Conservation (phyloP, 768 basidiomycete genomes). For the Lentinula boryana region DNA sequence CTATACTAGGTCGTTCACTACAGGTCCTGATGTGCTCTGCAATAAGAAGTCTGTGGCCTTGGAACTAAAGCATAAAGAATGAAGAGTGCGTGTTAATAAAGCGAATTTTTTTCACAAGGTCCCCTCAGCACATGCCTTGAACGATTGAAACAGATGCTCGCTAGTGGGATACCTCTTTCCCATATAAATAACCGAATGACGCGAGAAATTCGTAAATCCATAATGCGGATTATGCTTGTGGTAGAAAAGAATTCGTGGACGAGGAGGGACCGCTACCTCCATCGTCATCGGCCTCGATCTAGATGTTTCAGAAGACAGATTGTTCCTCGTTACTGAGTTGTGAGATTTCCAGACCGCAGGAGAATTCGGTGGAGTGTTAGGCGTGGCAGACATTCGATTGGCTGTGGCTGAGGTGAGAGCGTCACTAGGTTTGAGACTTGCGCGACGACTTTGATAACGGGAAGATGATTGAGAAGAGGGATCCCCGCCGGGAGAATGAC, state of each 20-base stretch:
- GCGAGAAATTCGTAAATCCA: constrained; percentile 71
- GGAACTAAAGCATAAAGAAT: constrained; percentile 36
- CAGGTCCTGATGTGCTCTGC: constrained; percentile 67
- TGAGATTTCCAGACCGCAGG: constrained; percentile 1
- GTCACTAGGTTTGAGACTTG: not conserved
- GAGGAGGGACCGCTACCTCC: constrained; percentile 3
- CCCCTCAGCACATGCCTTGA: constrained; percentile 40
- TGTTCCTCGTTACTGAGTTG: not conserved
- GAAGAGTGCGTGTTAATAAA: not conserved
- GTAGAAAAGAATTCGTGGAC: constrained; percentile 51
- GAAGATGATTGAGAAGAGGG: not conserved
- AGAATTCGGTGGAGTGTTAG: not conserved
- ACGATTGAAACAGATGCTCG: constrained; percentile 73
- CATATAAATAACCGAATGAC: constrained; percentile 55
- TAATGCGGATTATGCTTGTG: constrained; percentile 60
- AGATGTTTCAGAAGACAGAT: not conserved
- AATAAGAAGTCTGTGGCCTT: constrained; percentile 50
- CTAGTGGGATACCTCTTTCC: constrained; percentile 68
- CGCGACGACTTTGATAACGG: not conserved
- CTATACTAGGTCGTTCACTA: constrained; percentile 55
- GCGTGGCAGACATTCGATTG: not conserved
- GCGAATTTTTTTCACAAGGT: not conserved
- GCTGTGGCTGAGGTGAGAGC: not conserved
- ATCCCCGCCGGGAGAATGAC: not conserved
- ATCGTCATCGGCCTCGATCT: not conserved